Conservation (phyloP, 208 protist species). For the Crithidia brevicula region DNA sequence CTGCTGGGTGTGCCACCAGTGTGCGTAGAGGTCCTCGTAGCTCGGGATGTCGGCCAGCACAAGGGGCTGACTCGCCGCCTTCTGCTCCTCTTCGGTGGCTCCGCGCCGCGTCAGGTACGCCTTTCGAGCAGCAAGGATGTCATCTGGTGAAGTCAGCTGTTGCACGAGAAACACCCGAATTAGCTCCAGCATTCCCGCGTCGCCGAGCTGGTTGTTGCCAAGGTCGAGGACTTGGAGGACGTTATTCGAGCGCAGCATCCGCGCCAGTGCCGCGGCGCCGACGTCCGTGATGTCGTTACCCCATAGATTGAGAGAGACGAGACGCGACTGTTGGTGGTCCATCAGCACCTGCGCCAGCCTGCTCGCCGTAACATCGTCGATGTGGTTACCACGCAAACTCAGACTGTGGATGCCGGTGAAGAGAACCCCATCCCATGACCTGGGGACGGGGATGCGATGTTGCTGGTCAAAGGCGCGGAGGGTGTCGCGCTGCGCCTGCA, state of each 20-base stretch:
- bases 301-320: conserved; percentile 87
- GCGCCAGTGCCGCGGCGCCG: conserved; percentile 61
- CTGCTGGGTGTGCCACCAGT: conserved; percentile 49
- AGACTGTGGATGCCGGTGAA: conserved; percentile 76
- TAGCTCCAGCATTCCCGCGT: conserved; percentile 67
- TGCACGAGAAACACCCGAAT: conserved; percentile 72
- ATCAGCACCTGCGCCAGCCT: conserved; percentile 56
- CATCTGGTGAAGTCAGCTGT: conserved; percentile 56
- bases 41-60: conserved; percentile 47
- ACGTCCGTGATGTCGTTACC: conserved; percentile 83
- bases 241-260: conserved; percentile 59
- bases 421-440: conserved; percentile 74
- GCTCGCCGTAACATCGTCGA: conserved; percentile 56
- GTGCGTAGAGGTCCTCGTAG: conserved; percentile 80
- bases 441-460: conserved; percentile 66
- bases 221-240: conserved; percentile 80
- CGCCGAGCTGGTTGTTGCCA: conserved; percentile 81
- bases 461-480: conserved; percentile 65
- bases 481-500: conserved; percentile 73
- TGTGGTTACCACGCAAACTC: conserved; percentile 85
- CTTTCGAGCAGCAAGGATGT: conserved; percentile 49
- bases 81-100: conserved; percentile 59
- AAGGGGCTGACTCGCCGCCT: conserved; percentile 34
- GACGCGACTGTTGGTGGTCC: conserved; percentile 59
- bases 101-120: conserved; percentile 51